Percentiles rank a stretch among this genome's conserved stretches.
Conservation (phyloP, 2,329 filamentous ascomycete species). For the Penicillium aurantiogriseum region DNA sequence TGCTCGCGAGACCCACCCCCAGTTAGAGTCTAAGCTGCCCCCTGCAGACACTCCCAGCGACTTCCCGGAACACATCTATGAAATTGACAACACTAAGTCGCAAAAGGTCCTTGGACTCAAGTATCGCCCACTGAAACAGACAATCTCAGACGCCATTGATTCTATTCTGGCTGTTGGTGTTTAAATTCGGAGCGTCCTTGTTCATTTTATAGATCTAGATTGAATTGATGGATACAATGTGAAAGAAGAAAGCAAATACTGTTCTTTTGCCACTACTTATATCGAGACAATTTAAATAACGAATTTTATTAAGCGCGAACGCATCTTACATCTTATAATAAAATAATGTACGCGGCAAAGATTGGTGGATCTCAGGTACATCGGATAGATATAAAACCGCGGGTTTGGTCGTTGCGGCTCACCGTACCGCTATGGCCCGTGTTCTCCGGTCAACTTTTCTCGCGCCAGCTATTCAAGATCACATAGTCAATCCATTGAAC, state of each 20-base stretch:
- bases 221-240: not conserved
- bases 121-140: slow-evolving; percentile 41
- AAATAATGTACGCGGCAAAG: not conserved
- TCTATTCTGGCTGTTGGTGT: slow-evolving; percentile 35
- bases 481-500: slow-evolving; percentile 23
- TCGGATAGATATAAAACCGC: slow-evolving; percentile 17
- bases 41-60: slow-evolving; percentile 34
- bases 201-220: not conserved
- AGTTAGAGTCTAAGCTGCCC: slow-evolving; percentile 44
- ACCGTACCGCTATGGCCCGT: slow-evolving; percentile 31
- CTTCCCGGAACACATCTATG: slow-evolving; percentile 30
- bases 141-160: slow-evolving; percentile 39
- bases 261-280: not conserved
- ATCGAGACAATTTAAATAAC: not conserved
- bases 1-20: slow-evolving; percentile 44
- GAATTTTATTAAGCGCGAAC: not conserved
- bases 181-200: slow-evolving; percentile 12
- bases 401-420: slow-evolving; percentile 13
- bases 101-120: slow-evolving; percentile 43
- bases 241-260: not conserved
- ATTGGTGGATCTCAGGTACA: not conserved
- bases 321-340: not conserved
- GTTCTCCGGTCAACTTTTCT: slow-evolving; percentile 36
- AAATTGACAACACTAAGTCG: slow-evolving; percentile 42
- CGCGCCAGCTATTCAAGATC: slow-evolving; percentile 20